These are phyloP conservation scores for Cutaneotrichosporon mucoides DNA, from an alignment of 1,284 basidiomycete species.

Conservation along the genomic window DNA sequence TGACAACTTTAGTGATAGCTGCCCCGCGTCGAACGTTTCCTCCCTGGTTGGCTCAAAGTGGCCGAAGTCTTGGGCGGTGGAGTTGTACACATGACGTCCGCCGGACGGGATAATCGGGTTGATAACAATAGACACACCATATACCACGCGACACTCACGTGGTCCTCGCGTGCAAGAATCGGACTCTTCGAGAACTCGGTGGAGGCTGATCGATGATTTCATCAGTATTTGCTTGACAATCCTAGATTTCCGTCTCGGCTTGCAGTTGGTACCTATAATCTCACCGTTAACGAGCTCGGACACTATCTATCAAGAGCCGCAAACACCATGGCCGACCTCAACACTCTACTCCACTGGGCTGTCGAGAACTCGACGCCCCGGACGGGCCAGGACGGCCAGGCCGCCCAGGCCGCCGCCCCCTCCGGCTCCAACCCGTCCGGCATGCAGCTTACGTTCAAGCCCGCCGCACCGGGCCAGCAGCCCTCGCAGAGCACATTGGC, in stretches of 20 bases:
- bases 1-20: background rate
- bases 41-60: no score
- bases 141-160: no score
- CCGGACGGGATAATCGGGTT: no score
- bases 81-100: no score
- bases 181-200: conserved; percentile 1
- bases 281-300: no score
- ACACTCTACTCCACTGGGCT: conserved; percentile 24
- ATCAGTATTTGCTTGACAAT: background rate
- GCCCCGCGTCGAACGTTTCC: no score
- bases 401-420: background rate
- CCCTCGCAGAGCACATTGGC: conserved; percentile 18
- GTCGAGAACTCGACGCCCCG: conserved; percentile 36
- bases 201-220: conserved; percentile 6
- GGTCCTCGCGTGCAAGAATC: no score
- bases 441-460: conserved; percentile 37
- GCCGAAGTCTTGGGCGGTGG: no score
- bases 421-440: background rate
- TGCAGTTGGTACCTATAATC: background rate
- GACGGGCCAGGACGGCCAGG: background rate
- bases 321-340: conserved; percentile 21
- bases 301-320: background rate
- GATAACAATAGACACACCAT: no score
- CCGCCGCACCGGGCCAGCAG: conserved; percentile 15
- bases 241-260: background rate